phyloP scores from a whole-genome alignment of 257 asterid species.

The Fraxinus cuspidata region DNA sequence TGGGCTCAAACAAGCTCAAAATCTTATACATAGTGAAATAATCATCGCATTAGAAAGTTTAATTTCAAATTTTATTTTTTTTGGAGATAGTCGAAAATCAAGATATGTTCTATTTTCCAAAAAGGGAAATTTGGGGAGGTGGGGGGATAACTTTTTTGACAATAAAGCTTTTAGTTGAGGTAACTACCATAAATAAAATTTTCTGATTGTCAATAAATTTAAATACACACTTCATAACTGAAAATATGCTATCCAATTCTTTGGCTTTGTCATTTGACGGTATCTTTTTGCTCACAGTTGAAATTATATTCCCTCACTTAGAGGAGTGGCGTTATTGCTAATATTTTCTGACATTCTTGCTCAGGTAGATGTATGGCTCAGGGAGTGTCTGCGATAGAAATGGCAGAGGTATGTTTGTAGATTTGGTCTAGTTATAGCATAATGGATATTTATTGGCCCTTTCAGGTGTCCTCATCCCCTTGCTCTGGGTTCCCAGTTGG shows the following conservation, averaged over 20 bases:
- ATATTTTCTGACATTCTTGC: constrained; percentile 17
- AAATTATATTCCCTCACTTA: neutral
- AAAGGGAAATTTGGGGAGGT: neutral
- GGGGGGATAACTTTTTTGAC: neutral
- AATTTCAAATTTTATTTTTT: neutral
- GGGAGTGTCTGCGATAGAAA: constrained; percentile 98
- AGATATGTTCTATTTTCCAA: neutral
- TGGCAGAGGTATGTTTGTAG: constrained; percentile 82
- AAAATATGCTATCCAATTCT: neutral
- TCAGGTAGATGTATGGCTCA: constrained; percentile 99
- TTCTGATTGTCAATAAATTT: neutral
- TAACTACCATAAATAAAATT: neutral
- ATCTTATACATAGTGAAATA: neutral
- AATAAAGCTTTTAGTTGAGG: neutral
- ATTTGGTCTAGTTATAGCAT: constrained; percentile 6
- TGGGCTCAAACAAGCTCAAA: neutral
- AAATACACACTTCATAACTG: neutral
- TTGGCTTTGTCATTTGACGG: neutral
- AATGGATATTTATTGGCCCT: neutral
- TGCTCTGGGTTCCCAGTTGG: constrained; percentile 19
- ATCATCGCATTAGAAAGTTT: neutral
- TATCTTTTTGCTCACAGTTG: constrained; percentile 12
- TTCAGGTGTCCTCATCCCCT: constrained; percentile 21
- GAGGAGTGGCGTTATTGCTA: constrained; percentile 13
- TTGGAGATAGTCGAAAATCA: neutral